These are phyloP conservation scores for Dothiorella sarmentorum DNA, from an alignment of 2,329 filamentous ascomycete genomes.

Conservation along the genomic window DNA sequence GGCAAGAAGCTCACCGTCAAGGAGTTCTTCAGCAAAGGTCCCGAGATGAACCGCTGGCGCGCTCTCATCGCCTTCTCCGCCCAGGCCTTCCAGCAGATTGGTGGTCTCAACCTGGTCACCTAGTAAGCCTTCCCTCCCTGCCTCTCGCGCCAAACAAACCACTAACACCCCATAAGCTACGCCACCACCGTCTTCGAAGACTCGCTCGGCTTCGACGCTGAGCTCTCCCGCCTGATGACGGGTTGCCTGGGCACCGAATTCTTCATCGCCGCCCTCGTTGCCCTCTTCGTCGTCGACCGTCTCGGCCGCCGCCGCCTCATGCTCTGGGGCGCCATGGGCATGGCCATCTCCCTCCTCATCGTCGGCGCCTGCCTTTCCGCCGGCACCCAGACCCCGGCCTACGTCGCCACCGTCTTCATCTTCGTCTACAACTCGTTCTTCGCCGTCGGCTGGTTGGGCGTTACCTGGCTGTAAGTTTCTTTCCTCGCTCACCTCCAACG, in stretches of 20 bases:
- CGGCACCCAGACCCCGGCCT: constrained; percentile 25
- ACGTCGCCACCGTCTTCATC: constrained; percentile 48
- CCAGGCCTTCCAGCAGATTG: constrained; percentile 62
- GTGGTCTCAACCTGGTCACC: constrained; percentile 42
- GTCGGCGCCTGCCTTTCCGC: constrained; percentile 20
- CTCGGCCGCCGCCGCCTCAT: constrained; percentile 31
- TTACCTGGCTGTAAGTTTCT: constrained; percentile 37
- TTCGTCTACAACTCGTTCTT: constrained; percentile 56
- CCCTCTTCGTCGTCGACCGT: constrained; percentile 29
- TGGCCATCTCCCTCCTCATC: constrained; percentile 31
- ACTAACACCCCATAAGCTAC: constrained; percentile 1
- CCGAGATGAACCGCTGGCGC: constrained; percentile 62
- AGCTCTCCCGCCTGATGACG: constrained; percentile 31
- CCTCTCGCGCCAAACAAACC: not conserved
- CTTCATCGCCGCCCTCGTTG: constrained; percentile 28
- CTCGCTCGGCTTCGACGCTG: constrained; percentile 10
- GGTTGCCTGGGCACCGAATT: constrained; percentile 29
- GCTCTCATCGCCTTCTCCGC: constrained; percentile 58
- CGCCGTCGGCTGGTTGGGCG: constrained; percentile 48
- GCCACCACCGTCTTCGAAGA: constrained; percentile 16
- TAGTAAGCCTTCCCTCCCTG: not conserved
- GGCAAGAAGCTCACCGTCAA: constrained; percentile 42
- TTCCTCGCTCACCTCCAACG: rapidly evolving
- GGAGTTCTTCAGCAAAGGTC: constrained; percentile 57
- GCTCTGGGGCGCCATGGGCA: constrained; percentile 33